Evolutionary conservation across 257 asterid species (phyloP).

Genomic region (Craterostigma plantagineum): DNA sequence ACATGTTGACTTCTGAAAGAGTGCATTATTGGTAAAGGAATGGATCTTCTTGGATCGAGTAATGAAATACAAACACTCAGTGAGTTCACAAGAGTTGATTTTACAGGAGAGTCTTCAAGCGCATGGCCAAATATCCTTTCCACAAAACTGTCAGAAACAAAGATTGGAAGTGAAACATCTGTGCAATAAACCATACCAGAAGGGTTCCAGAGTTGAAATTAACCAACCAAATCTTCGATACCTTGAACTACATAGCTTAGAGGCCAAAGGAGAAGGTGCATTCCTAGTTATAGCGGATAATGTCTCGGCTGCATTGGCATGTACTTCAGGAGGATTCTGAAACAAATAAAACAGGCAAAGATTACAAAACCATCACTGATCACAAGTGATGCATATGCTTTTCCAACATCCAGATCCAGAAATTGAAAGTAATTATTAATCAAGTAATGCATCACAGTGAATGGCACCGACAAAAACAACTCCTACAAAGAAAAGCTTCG

Average conservation of each 20-base stretch:
- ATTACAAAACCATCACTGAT: background rate
- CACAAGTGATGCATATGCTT: background rate
- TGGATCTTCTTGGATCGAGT: slow-evolving; percentile 82
- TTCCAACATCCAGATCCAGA: background rate
- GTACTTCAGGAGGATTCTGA: slow-evolving; percentile 91
- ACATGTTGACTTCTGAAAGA: slow-evolving; percentile 67
- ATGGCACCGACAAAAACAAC: background rate
- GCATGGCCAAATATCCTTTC: slow-evolving; percentile 81
- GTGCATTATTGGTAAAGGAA: slow-evolving; percentile 53
- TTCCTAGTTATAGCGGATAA: slow-evolving; percentile 86
- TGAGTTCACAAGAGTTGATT: slow-evolving; percentile 74
- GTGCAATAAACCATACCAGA: background rate
- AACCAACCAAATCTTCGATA: slow-evolving; percentile 9
- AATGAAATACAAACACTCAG: slow-evolving; percentile 79
- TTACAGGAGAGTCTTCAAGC: slow-evolving; percentile 66
- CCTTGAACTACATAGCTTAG: slow-evolving; percentile 88
- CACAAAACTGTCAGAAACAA: slow-evolving; percentile 53
- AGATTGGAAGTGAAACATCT: slow-evolving; percentile 3
- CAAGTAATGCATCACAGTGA: background rate
- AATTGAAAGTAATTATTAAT: too few species aligned
- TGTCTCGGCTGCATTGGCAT: slow-evolving; percentile 92
- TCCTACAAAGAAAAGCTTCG: background rate
- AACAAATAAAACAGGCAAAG: slow-evolving; percentile 6
- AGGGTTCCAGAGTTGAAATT: slow-evolving; percentile 6
- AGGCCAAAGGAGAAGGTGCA: slow-evolving; percentile 69